Evolutionary conservation across 257 asterid genomes (phyloP).

Genomic region (Rubia yunnanensis): DNA sequence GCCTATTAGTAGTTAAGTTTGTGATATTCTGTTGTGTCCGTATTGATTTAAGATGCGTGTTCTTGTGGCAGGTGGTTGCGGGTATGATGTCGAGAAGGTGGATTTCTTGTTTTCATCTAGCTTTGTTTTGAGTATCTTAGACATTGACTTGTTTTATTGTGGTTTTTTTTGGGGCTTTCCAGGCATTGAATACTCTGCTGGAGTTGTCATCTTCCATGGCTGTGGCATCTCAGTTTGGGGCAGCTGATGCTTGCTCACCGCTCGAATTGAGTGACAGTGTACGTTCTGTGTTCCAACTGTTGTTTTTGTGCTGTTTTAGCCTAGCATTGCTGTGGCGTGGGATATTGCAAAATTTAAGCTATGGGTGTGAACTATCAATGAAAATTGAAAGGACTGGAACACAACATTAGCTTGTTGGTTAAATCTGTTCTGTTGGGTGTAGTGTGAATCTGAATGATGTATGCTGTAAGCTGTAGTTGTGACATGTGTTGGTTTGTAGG

Average conservation of each 20-base stretch:
- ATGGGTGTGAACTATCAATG: background rate
- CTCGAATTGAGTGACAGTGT: conserved; percentile 41
- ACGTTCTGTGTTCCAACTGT: conserved; percentile 22
- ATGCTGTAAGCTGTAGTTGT: background rate
- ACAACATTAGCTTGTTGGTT: background rate
- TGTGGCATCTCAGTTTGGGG: conserved; percentile 26
- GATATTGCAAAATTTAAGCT: background rate
- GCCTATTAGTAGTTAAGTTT: background rate
- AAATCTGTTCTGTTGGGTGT: background rate
- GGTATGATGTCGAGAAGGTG: conserved; percentile 72
- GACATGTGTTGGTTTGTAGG: background rate
- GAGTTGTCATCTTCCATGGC: conserved; percentile 56
- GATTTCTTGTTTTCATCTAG: conserved; percentile 12
- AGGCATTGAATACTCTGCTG: conserved; percentile 76
- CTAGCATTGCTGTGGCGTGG: background rate
- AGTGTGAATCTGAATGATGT: background rate
- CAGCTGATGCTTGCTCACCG: conserved; percentile 23
- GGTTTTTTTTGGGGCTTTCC: conserved; percentile 10
- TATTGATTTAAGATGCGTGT: background rate
- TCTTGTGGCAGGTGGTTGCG: conserved; percentile 78
- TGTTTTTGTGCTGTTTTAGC: background rate
- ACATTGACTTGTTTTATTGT: background rate
- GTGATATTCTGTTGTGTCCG: background rate
- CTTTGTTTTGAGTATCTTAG: background rate
- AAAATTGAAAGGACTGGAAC: background rate